Evolutionary conservation across 2,329 filamentous ascomycete genomes (phyloP).

Genomic region (Fusarium sacchari): DNA sequence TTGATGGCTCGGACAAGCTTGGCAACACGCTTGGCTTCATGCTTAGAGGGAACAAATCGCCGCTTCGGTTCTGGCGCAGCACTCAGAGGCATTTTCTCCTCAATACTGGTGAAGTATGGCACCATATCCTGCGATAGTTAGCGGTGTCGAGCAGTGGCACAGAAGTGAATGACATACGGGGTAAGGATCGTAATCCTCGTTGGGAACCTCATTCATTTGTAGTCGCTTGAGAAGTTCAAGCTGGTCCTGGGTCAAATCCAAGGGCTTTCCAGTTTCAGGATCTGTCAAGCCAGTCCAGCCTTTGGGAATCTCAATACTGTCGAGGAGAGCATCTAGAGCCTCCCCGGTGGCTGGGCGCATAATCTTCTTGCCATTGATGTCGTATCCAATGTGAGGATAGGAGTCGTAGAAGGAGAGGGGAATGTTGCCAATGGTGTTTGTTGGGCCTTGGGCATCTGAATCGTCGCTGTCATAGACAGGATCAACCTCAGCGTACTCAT

Average conservation of each 20-base stretch:
- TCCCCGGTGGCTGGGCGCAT: conserved; percentile 95
- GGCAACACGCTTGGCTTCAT: conserved; percentile 95
- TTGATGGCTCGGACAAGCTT: conserved; percentile 96
- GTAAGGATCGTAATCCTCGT: conserved; percentile 92
- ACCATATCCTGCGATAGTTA: conserved; percentile 72
- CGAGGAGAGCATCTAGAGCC: conserved; percentile 89
- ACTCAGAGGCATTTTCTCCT: conserved; percentile 94
- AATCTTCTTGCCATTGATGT: conserved; percentile 98
- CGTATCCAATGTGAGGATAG: conserved; percentile 98
- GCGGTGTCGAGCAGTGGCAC: neutral
- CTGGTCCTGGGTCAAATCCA: conserved; percentile 88
- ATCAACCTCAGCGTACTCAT: conserved; percentile 93
- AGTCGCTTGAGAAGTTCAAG: conserved; percentile 88
- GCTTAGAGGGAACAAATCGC: conserved; percentile 94
- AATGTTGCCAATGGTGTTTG: conserved; percentile 96
- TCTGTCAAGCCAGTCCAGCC: conserved; percentile 98
- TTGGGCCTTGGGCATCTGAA: conserved; percentile 79
- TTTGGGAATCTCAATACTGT: conserved; percentile 96
- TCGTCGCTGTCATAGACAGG: conserved; percentile 97
- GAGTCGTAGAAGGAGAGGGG: conserved; percentile 95
- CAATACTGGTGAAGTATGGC: conserved; percentile 90
- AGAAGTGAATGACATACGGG: conserved; percentile 64
- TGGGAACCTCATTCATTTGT: conserved; percentile 86
- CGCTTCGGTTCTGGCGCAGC: conserved; percentile 96
- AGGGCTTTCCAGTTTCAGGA: conserved; percentile 89